Conservation (phyloP, 768 basidiomycete species). For the Pleurotus citrinopileatus region DNA sequence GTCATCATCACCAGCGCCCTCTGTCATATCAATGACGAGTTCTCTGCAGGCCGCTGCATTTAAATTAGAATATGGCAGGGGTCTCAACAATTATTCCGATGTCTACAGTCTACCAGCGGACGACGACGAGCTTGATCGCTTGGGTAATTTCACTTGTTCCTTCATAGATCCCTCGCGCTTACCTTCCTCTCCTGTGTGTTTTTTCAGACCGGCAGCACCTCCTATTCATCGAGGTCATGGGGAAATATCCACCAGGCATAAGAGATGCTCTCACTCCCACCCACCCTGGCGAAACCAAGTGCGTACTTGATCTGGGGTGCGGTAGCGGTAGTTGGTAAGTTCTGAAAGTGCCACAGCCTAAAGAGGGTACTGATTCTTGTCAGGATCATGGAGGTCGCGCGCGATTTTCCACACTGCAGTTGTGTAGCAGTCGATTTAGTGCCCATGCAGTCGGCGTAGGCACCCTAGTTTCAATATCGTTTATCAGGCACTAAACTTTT, state of each 20-base stretch:
- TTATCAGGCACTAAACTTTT: conserved; percentile 1
- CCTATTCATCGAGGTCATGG: conserved; percentile 63
- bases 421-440: conserved; percentile 78
- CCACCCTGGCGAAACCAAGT: conserved; percentile 54
- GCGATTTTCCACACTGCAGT: conserved; percentile 66
- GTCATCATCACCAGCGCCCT: conserved; percentile 63
- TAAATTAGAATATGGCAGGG: conserved; percentile 65
- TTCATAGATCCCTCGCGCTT: conserved; percentile 6
- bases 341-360: conserved; percentile 3
- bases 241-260: conserved; percentile 63
- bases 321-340: conserved; percentile 75
- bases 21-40: conserved; percentile 66
- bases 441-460: conserved; percentile 74
- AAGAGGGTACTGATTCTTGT: conserved; percentile 3
- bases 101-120: conserved; percentile 79
- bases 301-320: conserved; percentile 73
- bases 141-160: conserved; percentile 40
- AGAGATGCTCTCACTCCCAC: conserved; percentile 58
- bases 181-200: not conserved
- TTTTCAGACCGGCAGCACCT: conserved; percentile 61
- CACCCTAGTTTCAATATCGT: conserved; percentile 13
- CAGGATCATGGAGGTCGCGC: conserved; percentile 76
- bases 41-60: conserved; percentile 58
- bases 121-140: conserved; percentile 68
- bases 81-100: conserved; percentile 75